Percentiles rank a stretch among this genome's conserved stretches.
phyloP scores from a whole-genome alignment of 306 rosid species.

The Inga leiocalycina region DNA sequence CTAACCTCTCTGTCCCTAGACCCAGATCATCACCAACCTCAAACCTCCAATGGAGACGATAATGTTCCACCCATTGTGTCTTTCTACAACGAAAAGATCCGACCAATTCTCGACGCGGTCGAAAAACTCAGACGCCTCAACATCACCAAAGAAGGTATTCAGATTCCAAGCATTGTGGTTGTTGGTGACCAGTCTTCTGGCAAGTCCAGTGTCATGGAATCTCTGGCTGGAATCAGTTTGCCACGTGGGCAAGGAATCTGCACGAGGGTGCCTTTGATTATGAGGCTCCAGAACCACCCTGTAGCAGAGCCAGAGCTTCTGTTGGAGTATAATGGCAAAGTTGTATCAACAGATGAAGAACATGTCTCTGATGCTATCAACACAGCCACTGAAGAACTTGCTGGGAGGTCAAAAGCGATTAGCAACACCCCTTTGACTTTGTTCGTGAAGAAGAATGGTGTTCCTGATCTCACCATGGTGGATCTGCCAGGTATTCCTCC shows the following conservation, averaged over 20 bases:
- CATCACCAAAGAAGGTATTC: constrained; percentile 51
- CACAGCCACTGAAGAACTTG: constrained; percentile 51
- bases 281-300: constrained; percentile 56
- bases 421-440: constrained; percentile 48
- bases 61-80: constrained; percentile 31
- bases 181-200: constrained; percentile 56
- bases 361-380: constrained; percentile 44
- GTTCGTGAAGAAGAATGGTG: constrained; percentile 53
- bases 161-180: constrained; percentile 55
- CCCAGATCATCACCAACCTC: not conserved
- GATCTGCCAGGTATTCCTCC: constrained; percentile 52
- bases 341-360: constrained; percentile 32
- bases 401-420: constrained; percentile 51
- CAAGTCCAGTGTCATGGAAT: constrained; percentile 54
- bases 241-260: constrained; percentile 70
- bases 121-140: constrained; percentile 45
- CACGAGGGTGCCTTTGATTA: constrained; percentile 56
- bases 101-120: constrained; percentile 49
- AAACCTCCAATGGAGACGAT: not conserved
- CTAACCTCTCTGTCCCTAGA: not conserved
- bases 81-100: constrained; percentile 43
- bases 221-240: constrained; percentile 51
- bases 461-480: constrained; percentile 63
- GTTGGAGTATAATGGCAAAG: constrained; percentile 39
- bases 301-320: constrained; percentile 36